Conservation (phyloP, 495 filamentous ascomycete species). For the Aspergillus saccharolyticus region DNA sequence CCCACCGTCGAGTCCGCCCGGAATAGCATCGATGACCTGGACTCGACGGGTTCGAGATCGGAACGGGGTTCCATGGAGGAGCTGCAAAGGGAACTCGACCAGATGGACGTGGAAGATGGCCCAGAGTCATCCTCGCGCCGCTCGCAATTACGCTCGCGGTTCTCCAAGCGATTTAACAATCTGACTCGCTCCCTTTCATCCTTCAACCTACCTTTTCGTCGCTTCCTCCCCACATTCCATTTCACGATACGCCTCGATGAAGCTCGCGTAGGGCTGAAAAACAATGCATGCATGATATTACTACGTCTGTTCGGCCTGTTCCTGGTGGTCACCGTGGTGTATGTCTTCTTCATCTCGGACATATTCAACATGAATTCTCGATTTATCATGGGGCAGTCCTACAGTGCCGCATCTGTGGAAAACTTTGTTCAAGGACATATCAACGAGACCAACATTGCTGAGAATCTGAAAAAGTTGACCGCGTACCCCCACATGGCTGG, state of each 20-base stretch:
- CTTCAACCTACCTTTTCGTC: conserved; percentile 49
- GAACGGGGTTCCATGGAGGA: conserved; percentile 50
- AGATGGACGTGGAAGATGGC: conserved; percentile 82
- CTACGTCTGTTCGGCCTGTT: conserved; percentile 69
- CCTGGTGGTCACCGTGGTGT: conserved; percentile 69
- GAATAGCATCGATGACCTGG: conserved; percentile 55
- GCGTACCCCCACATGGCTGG: conserved; percentile 83
- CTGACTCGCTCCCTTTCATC: conserved; percentile 52
- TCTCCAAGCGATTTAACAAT: conserved; percentile 53
- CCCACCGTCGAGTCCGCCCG: conserved; percentile 71
- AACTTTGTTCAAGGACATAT: conserved; percentile 65
- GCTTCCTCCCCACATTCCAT: conserved; percentile 40
- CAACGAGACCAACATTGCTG: conserved; percentile 61
- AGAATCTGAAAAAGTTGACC: conserved; percentile 67
- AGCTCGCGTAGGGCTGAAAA: conserved; percentile 24
- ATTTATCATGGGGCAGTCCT: conserved; percentile 39
- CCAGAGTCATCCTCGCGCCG: conserved; percentile 37
- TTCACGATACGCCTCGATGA: conserved; percentile 32
- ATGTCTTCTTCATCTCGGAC: conserved; percentile 78
- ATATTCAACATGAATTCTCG: conserved; percentile 54
- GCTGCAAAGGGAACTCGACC: conserved; percentile 73
- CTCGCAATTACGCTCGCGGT: conserved; percentile 37
- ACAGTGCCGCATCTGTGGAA: conserved; percentile 58
- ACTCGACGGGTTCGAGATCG: conserved; percentile 38
- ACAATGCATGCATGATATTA: conserved; percentile 53